phyloP scores from a whole-genome alignment of 495 filamentous ascomycete species.

The Collariella sp. region DNA sequence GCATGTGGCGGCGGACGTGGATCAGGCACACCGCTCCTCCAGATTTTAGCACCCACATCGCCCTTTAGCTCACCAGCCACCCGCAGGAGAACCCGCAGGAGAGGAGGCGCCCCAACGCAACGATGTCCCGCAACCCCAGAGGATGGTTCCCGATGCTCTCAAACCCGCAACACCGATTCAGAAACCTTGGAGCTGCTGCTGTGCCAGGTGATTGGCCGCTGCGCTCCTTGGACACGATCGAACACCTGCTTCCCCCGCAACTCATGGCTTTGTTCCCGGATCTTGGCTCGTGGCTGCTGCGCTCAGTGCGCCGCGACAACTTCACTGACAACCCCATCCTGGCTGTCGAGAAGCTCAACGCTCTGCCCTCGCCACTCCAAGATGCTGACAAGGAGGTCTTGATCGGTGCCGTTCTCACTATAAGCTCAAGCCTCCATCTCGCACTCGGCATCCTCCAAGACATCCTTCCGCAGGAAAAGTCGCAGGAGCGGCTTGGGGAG shows the following conservation, averaged over 20 bases:
- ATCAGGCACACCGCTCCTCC: background rate
- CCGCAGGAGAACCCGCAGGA: too few species aligned
- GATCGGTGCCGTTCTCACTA: constrained; percentile 22
- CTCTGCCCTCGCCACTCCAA: constrained; percentile 14
- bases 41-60: too few species aligned
- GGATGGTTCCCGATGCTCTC: background rate
- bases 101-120: background rate
- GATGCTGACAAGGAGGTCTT: constrained; percentile 24
- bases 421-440: constrained; percentile 22
- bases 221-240: background rate
- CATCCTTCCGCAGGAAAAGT: constrained; percentile 22
- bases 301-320: constrained; percentile 18
- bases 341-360: constrained; percentile 20
- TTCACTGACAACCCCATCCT: constrained; percentile 18
- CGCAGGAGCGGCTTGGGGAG: constrained; percentile 22
- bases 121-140: background rate
- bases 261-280: constrained; percentile 21
- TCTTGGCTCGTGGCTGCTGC: constrained; percentile 21
- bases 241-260: constrained; percentile 13
- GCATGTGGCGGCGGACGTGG: too few species aligned
- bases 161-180: background rate
- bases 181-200: background rate
- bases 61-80: background rate
- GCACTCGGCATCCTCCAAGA: constrained; percentile 24
- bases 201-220: constrained; percentile 5